A percentile compares a stretch with the other conserved stretches of the same genome.
These are phyloP conservation scores for Penicillium sp. DNA, from an alignment of 2,329 filamentous ascomycete species.

Conservation along the genomic window DNA sequence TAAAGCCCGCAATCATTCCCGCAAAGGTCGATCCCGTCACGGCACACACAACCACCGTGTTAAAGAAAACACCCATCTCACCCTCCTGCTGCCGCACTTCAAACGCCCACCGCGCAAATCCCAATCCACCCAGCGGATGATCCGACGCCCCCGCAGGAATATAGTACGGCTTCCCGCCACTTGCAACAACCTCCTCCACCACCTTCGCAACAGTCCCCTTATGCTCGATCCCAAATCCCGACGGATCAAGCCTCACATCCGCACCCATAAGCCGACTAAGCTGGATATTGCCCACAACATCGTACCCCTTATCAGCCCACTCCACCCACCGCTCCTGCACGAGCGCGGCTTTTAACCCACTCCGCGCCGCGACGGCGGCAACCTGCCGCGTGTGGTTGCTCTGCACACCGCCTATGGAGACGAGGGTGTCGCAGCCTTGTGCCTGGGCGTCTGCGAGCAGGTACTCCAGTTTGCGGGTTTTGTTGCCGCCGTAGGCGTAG, in stretches of 20 bases:
- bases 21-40: conserved; percentile 72
- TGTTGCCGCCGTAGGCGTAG: conserved; percentile 69
- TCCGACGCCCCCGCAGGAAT: conserved; percentile 72
- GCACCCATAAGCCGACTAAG: conserved; percentile 68
- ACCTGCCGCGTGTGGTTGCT: conserved; percentile 71
- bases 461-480: conserved; percentile 70
- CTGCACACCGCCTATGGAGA: conserved; percentile 68
- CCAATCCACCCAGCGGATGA: conserved; percentile 68
- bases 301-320: conserved; percentile 61
- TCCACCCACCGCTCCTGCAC: conserved; percentile 72
- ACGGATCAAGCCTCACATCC: conserved; percentile 62
- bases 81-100: conserved; percentile 67
- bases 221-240: conserved; percentile 68
- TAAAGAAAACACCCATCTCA: conserved; percentile 64
- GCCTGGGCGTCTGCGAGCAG: conserved; percentile 64
- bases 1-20: conserved; percentile 73
- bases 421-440: conserved; percentile 61
- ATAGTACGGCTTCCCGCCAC: conserved; percentile 66
- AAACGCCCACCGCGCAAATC: conserved; percentile 71
- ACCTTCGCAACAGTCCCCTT: conserved; percentile 61
- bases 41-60: conserved; percentile 67
- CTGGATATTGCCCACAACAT: conserved; percentile 70
- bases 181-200: conserved; percentile 53
- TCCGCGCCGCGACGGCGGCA: conserved; percentile 60
- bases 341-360: conserved; percentile 54